These are phyloP conservation scores for Corymbia maculata DNA, from an alignment of 345 rosid species.

Conservation along the genomic window DNA sequence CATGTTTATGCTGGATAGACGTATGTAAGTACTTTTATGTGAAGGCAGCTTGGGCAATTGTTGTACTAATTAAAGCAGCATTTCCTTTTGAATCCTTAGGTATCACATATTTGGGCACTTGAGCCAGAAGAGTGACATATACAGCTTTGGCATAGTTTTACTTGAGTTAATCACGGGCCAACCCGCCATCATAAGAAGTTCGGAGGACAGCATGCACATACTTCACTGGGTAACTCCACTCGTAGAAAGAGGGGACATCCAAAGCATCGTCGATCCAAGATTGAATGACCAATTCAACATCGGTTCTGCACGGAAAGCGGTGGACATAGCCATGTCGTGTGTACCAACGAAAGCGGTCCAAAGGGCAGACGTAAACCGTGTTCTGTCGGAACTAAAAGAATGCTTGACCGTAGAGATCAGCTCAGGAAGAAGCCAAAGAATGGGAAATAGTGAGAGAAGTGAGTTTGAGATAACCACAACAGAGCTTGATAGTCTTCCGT, in stretches of 20 bases:
- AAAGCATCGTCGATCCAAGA: neutral
- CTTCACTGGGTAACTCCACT: neutral
- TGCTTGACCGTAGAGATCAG: neutral
- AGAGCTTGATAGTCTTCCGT: neutral
- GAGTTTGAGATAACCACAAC: neutral
- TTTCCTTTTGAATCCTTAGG: neutral
- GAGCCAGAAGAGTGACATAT: neutral
- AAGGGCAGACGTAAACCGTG: neutral
- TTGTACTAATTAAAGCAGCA: neutral
- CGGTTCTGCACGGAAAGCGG: accelerated
- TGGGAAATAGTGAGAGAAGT: neutral
- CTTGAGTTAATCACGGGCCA: neutral
- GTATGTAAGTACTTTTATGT: accelerated
- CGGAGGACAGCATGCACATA: neutral
- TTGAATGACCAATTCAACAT: neutral
- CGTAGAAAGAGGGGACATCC: neutral
- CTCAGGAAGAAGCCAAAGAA: neutral
- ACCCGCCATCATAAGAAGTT: neutral
- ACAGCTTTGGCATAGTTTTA: neutral
- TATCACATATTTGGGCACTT: neutral
- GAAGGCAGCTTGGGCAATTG: neutral
- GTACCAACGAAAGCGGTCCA: neutral
- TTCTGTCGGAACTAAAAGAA: neutral
- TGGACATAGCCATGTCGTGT: neutral
- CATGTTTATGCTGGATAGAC: neutral